Evolutionary conservation across 2,329 filamentous ascomycete genomes (phyloP).

Genomic region (Sporothrix variecibatus): DNA sequence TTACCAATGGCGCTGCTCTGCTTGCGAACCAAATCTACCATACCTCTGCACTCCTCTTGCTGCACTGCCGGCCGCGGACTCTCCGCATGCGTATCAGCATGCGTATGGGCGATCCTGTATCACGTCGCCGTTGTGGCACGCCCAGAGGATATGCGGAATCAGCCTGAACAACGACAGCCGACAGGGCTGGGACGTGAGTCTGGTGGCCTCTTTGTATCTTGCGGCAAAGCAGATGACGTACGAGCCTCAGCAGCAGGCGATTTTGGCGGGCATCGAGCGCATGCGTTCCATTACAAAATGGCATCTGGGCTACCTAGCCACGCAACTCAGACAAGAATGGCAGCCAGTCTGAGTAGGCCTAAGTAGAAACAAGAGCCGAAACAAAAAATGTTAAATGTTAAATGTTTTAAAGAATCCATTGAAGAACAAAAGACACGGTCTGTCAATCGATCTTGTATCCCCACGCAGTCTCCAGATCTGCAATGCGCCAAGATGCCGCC

Average conservation of each 20-base stretch:
- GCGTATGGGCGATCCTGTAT: no score
- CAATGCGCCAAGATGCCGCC: slow-evolving; percentile 34
- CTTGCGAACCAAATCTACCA: slow-evolving; percentile 58
- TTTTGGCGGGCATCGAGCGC: background rate
- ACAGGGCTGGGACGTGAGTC: background rate
- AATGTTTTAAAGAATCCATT: no score
- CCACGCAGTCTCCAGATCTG: background rate
- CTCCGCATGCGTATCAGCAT: background rate
- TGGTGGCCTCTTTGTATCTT: background rate
- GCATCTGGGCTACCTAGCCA: no score
- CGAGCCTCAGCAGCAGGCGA: background rate
- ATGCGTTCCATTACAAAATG: background rate
- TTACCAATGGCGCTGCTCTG: slow-evolving; percentile 46
- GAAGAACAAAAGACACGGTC: no score
- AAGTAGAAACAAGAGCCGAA: no score
- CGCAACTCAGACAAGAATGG: no score
- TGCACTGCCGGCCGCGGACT: slow-evolving; percentile 42
- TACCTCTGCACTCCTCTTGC: slow-evolving; percentile 54
- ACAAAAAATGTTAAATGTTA: no score
- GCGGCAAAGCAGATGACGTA: background rate
- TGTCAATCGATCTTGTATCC: no score
- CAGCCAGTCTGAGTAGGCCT: no score
- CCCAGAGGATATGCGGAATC: background rate
- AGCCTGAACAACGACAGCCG: background rate
- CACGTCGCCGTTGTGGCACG: background rate